phyloP scores from a whole-genome alignment of 768 basidiomycete species.

The Calvatia gigantea region DNA sequence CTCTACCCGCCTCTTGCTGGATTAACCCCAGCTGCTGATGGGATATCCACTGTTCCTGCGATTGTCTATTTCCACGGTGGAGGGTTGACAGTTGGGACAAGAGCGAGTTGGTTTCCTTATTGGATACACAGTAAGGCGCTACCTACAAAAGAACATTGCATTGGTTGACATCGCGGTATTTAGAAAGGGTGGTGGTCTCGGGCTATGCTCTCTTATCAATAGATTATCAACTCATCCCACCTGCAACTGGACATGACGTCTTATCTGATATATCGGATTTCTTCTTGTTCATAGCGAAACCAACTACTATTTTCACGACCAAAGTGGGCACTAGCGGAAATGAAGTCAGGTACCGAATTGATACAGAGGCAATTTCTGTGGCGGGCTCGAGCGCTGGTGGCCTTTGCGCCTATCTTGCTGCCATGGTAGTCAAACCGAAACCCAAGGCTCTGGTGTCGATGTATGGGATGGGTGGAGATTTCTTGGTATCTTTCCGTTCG shows the following conservation, averaged over 20 bases:
- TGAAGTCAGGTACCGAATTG: conserved; percentile 29
- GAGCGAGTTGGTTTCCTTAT: conserved; percentile 58
- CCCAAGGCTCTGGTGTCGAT: conserved; percentile 54
- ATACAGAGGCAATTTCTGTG: conserved; percentile 43
- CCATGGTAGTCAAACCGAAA: conserved; percentile 41
- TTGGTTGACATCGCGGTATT: not conserved
- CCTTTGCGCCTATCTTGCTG: conserved; percentile 60
- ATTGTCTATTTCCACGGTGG: conserved; percentile 51
- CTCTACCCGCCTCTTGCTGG: conserved; percentile 18
- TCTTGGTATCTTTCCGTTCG: conserved; percentile 33
- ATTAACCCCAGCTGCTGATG: not conserved
- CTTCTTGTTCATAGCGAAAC: conserved; percentile 41
- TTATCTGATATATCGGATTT: conserved; percentile 55
- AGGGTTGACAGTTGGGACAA: conserved; percentile 57
- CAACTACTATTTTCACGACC: not conserved
- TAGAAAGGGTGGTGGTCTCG: conserved; percentile 43
- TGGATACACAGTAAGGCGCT: conserved; percentile 53
- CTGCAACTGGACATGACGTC: conserved; percentile 53
- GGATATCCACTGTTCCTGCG: conserved; percentile 22
- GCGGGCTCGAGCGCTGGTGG: conserved; percentile 61
- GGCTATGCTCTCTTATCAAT: conserved; percentile 59
- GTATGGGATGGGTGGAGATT: conserved; percentile 64
- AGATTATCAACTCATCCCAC: conserved; percentile 59
- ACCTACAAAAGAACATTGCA: not conserved
- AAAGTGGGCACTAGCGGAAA: not conserved